Conservation (phyloP, 2,329 filamentous ascomycete genomes). For the Aspergillus uvarum region DNA sequence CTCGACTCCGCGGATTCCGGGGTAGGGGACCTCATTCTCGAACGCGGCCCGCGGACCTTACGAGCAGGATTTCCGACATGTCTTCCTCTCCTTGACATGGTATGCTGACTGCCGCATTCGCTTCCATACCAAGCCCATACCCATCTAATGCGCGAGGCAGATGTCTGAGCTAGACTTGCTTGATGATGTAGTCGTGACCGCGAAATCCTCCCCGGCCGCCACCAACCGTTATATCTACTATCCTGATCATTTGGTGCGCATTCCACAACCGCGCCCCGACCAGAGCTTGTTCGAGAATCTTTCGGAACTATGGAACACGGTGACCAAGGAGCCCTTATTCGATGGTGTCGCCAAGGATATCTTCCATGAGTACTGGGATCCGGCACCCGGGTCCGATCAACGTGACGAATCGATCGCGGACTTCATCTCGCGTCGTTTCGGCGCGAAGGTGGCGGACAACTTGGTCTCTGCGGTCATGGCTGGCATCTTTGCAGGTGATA, state of each 20-base stretch:
- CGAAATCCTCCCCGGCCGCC: conserved; percentile 52
- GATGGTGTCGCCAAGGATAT: conserved; percentile 59
- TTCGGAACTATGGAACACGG: conserved; percentile 28
- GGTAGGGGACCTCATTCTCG: conserved; percentile 69
- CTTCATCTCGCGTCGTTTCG: conserved; percentile 60
- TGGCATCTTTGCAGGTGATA: conserved; percentile 89
- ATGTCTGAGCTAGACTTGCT: conserved; percentile 58
- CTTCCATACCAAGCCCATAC: not conserved
- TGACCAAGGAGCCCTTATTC: conserved; percentile 39
- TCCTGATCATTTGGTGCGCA: conserved; percentile 71
- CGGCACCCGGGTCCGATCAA: not conserved
- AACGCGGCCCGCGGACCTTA: conserved; percentile 79
- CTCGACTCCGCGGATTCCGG: conserved; percentile 35
- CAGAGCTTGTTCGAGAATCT: conserved; percentile 28
- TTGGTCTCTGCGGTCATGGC: conserved; percentile 73
- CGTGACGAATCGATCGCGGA: conserved; percentile 70
- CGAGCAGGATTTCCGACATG: conserved; percentile 59
- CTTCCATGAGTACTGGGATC: not conserved
- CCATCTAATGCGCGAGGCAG: conserved; percentile 40
- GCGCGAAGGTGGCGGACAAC: conserved; percentile 64
- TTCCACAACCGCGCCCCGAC: conserved; percentile 50
- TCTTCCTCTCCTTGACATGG: conserved; percentile 68
- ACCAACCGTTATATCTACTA: conserved; percentile 82
- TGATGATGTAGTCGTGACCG: conserved; percentile 57
- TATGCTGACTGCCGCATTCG: conserved; percentile 41